phyloP scores from a whole-genome alignment of 768 basidiomycete genomes.

The Podaxis sp. region DNA sequence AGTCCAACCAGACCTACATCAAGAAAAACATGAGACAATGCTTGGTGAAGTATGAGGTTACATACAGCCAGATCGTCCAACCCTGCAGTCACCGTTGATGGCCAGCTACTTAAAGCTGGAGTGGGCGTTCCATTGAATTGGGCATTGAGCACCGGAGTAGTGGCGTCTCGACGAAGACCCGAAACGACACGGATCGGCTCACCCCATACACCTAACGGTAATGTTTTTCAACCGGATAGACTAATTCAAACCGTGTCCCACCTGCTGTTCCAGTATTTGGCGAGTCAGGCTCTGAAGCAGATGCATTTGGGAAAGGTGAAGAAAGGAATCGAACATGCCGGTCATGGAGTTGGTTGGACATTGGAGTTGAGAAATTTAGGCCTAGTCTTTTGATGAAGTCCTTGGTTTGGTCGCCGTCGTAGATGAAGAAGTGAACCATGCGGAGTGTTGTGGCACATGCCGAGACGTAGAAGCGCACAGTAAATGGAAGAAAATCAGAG shows the following conservation, averaged over 20 bases:
- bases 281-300: conserved; percentile 2
- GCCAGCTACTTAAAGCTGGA: conserved; percentile 30
- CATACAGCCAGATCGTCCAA: conserved; percentile 26
- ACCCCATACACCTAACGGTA: conserved; percentile 27
- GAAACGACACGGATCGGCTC: conserved; percentile 33
- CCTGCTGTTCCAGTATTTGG: conserved; percentile 2
- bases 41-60: neutral
- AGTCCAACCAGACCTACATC: conserved; percentile 26
- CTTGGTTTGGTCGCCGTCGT: conserved; percentile 31
- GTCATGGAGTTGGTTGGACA: conserved; percentile 30
- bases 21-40: neutral
- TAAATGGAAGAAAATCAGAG: conserved; percentile 31
- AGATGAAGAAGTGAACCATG: conserved; percentile 34
- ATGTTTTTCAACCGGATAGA: neutral
- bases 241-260: neutral
- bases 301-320: conserved; percentile 14
- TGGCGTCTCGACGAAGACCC: conserved; percentile 33
- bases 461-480: conserved; percentile 29
- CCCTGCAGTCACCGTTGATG: conserved; percentile 27
- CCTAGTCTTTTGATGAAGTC: conserved; percentile 36
- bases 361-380: conserved; percentile 28
- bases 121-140: conserved; percentile 32
- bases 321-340: conserved; percentile 30
- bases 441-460: conserved; percentile 28
- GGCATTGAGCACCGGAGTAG: conserved; percentile 29